Evolutionary conservation across 2,329 filamentous ascomycete species (phyloP).

Genomic region (Nemania serpens): DNA sequence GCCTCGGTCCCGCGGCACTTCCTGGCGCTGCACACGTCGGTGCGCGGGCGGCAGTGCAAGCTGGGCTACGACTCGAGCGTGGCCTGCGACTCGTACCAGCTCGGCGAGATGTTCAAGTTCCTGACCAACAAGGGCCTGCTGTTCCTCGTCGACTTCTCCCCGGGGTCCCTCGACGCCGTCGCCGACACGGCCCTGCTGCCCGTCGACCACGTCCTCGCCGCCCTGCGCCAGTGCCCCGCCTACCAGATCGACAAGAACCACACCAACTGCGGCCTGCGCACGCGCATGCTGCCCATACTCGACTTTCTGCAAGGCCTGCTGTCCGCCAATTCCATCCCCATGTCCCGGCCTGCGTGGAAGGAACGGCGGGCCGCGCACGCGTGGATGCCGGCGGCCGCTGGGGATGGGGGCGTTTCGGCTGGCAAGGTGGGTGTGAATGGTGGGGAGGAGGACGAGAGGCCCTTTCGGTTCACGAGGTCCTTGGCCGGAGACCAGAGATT

Average conservation of each 20-base stretch:
- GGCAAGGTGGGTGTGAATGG: not conserved
- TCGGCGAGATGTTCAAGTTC: conserved; percentile 78
- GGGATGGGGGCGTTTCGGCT: too few species aligned
- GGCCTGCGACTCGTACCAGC: conserved; percentile 77
- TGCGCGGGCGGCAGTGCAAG: conserved; percentile 67
- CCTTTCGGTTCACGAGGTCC: conserved; percentile 57
- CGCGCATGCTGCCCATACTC: conserved; percentile 66
- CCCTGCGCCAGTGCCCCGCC: conserved; percentile 67
- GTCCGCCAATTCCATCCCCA: conserved; percentile 50
- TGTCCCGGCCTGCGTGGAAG: conserved; percentile 54
- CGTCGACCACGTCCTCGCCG: conserved; percentile 62
- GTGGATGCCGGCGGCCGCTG: conserved; percentile 47
- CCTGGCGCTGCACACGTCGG: conserved; percentile 67
- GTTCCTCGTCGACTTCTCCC: conserved; percentile 61
- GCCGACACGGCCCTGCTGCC: conserved; percentile 62
- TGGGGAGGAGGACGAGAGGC: conserved; percentile 22
- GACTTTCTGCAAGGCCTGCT: conserved; percentile 66
- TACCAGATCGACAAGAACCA: conserved; percentile 79
- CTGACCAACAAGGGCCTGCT: conserved; percentile 65
- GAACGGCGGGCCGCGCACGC: conserved; percentile 45
- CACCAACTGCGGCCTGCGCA: conserved; percentile 72
- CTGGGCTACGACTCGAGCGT: conserved; percentile 74
- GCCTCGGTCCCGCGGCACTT: conserved; percentile 73
- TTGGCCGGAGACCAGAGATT: conserved; percentile 56
- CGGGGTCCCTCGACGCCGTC: conserved; percentile 50